Evolutionary conservation across 2,329 filamentous ascomycete genomes (phyloP).

Genomic region (Apiospora hydei): DNA sequence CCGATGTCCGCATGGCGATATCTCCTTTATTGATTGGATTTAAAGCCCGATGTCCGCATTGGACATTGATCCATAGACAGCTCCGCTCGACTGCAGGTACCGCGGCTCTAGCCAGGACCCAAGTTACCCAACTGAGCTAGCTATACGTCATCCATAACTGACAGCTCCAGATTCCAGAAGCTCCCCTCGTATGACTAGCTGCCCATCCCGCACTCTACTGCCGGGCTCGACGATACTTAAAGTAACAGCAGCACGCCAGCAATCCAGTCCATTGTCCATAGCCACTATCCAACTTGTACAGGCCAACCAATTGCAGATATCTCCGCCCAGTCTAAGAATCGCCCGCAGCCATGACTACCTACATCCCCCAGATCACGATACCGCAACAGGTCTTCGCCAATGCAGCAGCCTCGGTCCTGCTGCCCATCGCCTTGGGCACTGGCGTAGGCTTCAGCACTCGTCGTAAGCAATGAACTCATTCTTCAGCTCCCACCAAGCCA

Average conservation of each 20-base stretch:
- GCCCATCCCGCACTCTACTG: background rate
- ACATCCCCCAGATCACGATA: constrained; percentile 77
- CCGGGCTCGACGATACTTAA: background rate
- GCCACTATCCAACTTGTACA: background rate
- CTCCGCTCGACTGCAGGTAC: constrained; percentile 18
- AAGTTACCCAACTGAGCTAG: background rate
- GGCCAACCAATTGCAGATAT: background rate
- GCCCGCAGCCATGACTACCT: constrained; percentile 70
- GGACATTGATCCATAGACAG: background rate
- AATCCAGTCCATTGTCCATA: background rate
- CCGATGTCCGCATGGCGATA: constrained; percentile 1
- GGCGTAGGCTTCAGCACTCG: constrained; percentile 74
- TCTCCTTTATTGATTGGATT: background rate
- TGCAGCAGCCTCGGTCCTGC: constrained; percentile 75
- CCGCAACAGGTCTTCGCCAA: constrained; percentile 75
- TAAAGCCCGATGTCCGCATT: constrained; percentile 11
- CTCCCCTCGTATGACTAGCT: background rate
- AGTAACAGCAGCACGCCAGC: background rate
- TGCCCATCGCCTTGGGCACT: constrained; percentile 77
- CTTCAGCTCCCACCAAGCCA: constrained; percentile 22
- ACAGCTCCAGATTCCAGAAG: constrained; percentile 10
- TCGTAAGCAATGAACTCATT: constrained; percentile 55
- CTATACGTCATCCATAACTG: constrained; percentile 3
- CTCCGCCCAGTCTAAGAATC: constrained; percentile 32
- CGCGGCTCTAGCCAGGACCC: constrained; percentile 4